Evolutionary conservation across 306 rosid species (phyloP).

Genomic region (Sphenostylis stenocarpa): DNA sequence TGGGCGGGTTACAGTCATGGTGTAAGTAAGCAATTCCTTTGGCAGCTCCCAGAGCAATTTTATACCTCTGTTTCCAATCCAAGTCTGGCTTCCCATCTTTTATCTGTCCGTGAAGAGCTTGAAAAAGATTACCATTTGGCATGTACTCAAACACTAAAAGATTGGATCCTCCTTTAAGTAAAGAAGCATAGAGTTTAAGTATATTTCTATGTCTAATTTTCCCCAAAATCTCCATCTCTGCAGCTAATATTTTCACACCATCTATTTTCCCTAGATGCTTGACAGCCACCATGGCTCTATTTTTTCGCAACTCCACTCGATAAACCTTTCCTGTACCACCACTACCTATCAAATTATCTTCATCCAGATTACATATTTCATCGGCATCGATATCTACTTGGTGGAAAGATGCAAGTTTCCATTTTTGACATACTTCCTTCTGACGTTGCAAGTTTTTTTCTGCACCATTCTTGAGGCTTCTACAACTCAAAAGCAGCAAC

Average conservation of each 20-base stretch:
- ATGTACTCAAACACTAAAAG: conserved; percentile 89
- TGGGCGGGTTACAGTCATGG: conserved; percentile 84
- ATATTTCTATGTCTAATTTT: conserved; percentile 82
- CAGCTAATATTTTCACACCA: conserved; percentile 64
- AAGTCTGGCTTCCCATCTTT: conserved; percentile 55
- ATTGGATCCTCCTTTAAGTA: conserved; percentile 64
- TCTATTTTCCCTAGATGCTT: conserved; percentile 74
- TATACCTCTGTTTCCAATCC: conserved; percentile 82
- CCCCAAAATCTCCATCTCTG: conserved; percentile 91
- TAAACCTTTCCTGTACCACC: conserved; percentile 93
- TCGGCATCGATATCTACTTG: conserved; percentile 69
- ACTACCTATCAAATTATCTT: conserved; percentile 76
- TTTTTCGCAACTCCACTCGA: conserved; percentile 66
- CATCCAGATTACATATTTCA: conserved; percentile 71
- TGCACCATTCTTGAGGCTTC: conserved; percentile 45
- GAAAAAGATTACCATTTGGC: conserved; percentile 80
- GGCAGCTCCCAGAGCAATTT: conserved; percentile 85
- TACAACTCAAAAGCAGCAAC: conserved; percentile 49
- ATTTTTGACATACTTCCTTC: conserved; percentile 50
- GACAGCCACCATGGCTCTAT: conserved; percentile 65
- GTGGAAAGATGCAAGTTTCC: conserved; percentile 82
- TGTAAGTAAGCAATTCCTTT: conserved; percentile 91
- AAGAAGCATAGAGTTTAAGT: conserved; percentile 90
- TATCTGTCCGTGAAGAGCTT: conserved; percentile 65
- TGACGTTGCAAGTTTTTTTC: conserved; percentile 38